These are phyloP conservation scores for Serendipita sp. DNA, from an alignment of 768 basidiomycete genomes.

Conservation along the genomic window DNA sequence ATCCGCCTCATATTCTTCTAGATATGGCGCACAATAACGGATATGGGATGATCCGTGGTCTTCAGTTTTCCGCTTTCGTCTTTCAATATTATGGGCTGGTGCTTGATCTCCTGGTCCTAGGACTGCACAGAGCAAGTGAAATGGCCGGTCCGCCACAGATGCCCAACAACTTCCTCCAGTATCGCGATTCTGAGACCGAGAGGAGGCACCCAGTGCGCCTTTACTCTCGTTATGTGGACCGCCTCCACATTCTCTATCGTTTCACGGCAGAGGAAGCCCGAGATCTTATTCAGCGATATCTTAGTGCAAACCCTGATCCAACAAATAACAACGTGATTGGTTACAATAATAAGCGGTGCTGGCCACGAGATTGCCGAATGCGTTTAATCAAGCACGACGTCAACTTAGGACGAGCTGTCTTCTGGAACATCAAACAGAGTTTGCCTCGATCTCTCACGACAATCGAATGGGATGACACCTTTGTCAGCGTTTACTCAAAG, in stretches of 20 bases:
- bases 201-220: slow-evolving; percentile 94
- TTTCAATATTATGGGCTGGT: slow-evolving; percentile 98
- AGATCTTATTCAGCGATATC: slow-evolving; percentile 94
- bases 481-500: slow-evolving; percentile 91
- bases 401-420: slow-evolving; percentile 93
- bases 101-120: slow-evolving; percentile 86
- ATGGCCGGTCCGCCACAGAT: slow-evolving; percentile 97
- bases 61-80: slow-evolving; percentile 97
- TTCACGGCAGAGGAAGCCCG: slow-evolving; percentile 95
- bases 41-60: slow-evolving; percentile 89
- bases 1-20: slow-evolving; percentile 1
- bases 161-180: slow-evolving; percentile 98
- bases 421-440: slow-evolving; percentile 99
- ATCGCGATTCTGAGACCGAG: slow-evolving; percentile 86
- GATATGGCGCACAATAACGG: slow-evolving; percentile 98
- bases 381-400: slow-evolving; percentile 98
- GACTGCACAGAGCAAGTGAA: slow-evolving; percentile 94
- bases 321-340: slow-evolving; percentile 99
- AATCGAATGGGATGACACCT: slow-evolving; percentile 98
- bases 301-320: slow-evolving; percentile 94
- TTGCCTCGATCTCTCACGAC: slow-evolving; percentile 90
- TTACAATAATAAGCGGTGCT: slow-evolving; percentile 98
- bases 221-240: slow-evolving; percentile 93
- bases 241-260: slow-evolving; percentile 89
- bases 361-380: slow-evolving; percentile 99